Evolutionary conservation across 352 stramenopile species (phyloP).

Genomic region (Phytophthora multivora): DNA sequence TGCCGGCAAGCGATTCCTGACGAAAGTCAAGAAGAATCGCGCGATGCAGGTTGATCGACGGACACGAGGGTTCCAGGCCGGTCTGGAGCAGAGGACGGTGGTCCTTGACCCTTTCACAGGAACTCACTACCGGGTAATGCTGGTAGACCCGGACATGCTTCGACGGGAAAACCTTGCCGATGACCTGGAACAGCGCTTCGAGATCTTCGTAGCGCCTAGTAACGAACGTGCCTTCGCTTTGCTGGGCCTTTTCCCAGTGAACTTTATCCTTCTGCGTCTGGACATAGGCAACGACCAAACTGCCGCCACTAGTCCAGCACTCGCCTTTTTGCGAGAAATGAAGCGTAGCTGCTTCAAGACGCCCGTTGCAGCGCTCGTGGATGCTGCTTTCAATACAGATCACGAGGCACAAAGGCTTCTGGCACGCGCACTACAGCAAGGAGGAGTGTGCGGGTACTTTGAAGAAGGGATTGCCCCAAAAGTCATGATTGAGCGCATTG

Average conservation of each 20-base stretch:
- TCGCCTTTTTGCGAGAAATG: conserved; percentile 63
- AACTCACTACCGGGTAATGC: conserved; percentile 67
- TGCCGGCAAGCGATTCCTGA: conserved; percentile 63
- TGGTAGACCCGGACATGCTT: conserved; percentile 68
- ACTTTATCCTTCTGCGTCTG: conserved; percentile 61
- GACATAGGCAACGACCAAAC: conserved; percentile 66
- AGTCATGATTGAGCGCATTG: conserved; percentile 45
- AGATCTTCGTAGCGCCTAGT: conserved; percentile 66
- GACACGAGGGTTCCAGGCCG: conserved; percentile 64
- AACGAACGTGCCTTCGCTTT: conserved; percentile 68
- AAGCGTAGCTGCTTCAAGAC: conserved; percentile 61
- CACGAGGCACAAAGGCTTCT: conserved; percentile 55
- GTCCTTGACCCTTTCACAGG: conserved; percentile 59
- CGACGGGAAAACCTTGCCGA: conserved; percentile 70
- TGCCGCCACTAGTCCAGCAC: conserved; percentile 46
- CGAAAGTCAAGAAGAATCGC: conserved; percentile 79
- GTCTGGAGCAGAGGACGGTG: conserved; percentile 49
- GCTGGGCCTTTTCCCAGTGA: conserved; percentile 65
- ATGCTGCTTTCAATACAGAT: conserved; percentile 14
- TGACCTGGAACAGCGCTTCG: conserved; percentile 64
- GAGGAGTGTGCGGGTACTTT: conserved; percentile 68
- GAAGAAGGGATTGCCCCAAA: conserved; percentile 45
- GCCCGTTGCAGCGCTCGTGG: conserved; percentile 55
- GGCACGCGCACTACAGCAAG: conserved; percentile 50
- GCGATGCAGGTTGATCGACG: conserved; percentile 75